Evolutionary conservation across 208 protist genomes (phyloP).

Genomic region (Willaertia magna): DNA sequence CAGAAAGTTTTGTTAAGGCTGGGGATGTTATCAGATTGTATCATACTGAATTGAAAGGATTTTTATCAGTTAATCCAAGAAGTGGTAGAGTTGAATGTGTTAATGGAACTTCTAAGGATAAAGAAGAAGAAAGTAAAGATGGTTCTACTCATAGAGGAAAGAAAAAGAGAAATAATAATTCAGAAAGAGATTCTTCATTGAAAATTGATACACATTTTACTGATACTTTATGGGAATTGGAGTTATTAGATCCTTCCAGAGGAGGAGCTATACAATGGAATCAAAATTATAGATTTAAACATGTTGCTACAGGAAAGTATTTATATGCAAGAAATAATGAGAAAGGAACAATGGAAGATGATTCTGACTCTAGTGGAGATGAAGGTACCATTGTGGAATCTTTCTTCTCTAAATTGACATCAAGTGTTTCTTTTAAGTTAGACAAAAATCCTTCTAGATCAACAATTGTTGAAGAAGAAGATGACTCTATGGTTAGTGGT

Average conservation of each 20-base stretch:
- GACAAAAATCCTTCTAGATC: no score
- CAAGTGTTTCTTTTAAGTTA: no score
- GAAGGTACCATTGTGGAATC: not conserved
- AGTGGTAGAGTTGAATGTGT: not conserved
- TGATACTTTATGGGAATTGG: not conserved
- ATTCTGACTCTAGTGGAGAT: not conserved
- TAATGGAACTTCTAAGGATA: not conserved
- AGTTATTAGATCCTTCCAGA: not conserved
- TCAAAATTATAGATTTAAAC: not conserved
- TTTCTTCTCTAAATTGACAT: not conserved
- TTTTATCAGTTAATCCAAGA: not conserved
- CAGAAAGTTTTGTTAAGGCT: not conserved
- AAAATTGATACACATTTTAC: not conserved
- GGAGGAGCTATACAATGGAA: not conserved
- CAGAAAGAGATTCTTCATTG: not conserved
- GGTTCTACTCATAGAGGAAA: not conserved
- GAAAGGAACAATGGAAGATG: not conserved
- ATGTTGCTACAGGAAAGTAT: not conserved
- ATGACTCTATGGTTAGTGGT: not conserved
- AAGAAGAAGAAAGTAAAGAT: no score
- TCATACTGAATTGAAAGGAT: not conserved
- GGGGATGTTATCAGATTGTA: not conserved
- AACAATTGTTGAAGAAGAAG: not conserved
- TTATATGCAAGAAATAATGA: not conserved
- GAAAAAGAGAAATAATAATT: not conserved